Evolutionary conservation across 768 basidiomycete genomes (phyloP), one percentile per base, ranked within the genome.

Genomic region (Rhodotorula toruloides): DNA sequence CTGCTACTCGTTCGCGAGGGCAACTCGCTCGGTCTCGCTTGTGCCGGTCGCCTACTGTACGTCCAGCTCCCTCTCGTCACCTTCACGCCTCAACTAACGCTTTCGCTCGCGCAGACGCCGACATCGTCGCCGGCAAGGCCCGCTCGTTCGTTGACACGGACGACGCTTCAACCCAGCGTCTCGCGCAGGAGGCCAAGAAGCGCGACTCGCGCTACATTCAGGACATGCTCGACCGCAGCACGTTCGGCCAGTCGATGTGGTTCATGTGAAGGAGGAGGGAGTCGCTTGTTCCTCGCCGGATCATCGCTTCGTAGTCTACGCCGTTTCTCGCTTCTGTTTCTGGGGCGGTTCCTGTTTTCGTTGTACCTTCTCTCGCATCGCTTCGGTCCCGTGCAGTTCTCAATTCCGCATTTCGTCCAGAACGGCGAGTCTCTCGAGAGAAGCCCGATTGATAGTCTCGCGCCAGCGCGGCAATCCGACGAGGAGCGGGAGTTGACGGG

Each of bases 1-100:
- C 27, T 75, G 61, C 49, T 72, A 71, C 71, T 39, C 53, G 52
- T 75, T 65, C 52, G 71, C 63, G 8, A 60, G 74, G 16, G 70
- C 72, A 6, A 72, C 74, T 10, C 63, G 72, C 44, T 58, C 72
- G n/a, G 70, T 73, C 46, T 70, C 68, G 27, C 66, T 74, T 57
- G 66, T 63, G n/a, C 59, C 68, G 11, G 59, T 49, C 52, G 66
- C 70, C 22, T 68, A 61, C 60, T 71, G 47, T 48, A 16, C 44
- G 63, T 39, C 36, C 27, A 40, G 6, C 19, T 16, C 27, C 40
- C 40, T 32, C 31, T 46, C 49, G 21, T 27, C 25, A n/a, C 27
- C 27, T n/a, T 27, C 1, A 22, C 37, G 37, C 36, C 22, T 36
- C 29, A n/a, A 6, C 46, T 25, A 17, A 49, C 32, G 17, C 12